Percentiles rank a stretch among this genome's conserved stretches.
These are phyloP conservation scores for Psilocybe tampanensis DNA, from an alignment of 768 basidiomycete species.

Conservation along the genomic window DNA sequence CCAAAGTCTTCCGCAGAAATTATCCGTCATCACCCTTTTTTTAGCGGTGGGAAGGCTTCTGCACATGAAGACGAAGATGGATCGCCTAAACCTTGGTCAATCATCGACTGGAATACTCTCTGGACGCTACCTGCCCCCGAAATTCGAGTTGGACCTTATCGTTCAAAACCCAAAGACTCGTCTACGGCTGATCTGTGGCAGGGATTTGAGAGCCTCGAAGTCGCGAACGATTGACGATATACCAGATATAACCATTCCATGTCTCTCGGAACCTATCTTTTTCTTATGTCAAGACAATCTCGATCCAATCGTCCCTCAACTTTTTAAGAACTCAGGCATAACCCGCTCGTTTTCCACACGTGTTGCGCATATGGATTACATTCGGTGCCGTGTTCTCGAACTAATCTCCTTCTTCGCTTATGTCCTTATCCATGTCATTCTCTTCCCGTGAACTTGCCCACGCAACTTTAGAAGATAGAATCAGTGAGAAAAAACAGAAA, in stretches of 20 bases:
- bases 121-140: slow-evolving; percentile 67
- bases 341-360: slow-evolving; percentile 4
- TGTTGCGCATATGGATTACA: neutral
- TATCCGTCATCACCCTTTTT: slow-evolving; percentile 65
- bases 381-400: slow-evolving; percentile 19
- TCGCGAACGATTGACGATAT: slow-evolving; percentile 14
- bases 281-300: slow-evolving; percentile 4
- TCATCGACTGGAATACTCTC: slow-evolving; percentile 60
- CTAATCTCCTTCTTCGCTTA: slow-evolving; percentile 2
- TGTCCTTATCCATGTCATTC: slow-evolving; percentile 3
- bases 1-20: slow-evolving; percentile 39
- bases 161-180: slow-evolving; percentile 24
- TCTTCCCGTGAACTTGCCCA: slow-evolving; percentile 1
- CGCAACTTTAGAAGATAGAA: slow-evolving; percentile 2
- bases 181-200: slow-evolving; percentile 22
- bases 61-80: slow-evolving; percentile 10
- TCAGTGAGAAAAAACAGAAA: slow-evolving; percentile 9
- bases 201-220: slow-evolving; percentile 21
- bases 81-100: slow-evolving; percentile 20
- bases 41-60: slow-evolving; percentile 30
- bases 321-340: slow-evolving; percentile 1
- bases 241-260: slow-evolving; percentile 3
- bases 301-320: slow-evolving; percentile 1
- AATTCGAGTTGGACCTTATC: slow-evolving; percentile 52
- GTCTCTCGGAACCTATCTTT: neutral